These are phyloP conservation scores for Taphrina flavorubra DNA, from an alignment of 1,139 yeast genomes.

Conservation along the genomic window DNA sequence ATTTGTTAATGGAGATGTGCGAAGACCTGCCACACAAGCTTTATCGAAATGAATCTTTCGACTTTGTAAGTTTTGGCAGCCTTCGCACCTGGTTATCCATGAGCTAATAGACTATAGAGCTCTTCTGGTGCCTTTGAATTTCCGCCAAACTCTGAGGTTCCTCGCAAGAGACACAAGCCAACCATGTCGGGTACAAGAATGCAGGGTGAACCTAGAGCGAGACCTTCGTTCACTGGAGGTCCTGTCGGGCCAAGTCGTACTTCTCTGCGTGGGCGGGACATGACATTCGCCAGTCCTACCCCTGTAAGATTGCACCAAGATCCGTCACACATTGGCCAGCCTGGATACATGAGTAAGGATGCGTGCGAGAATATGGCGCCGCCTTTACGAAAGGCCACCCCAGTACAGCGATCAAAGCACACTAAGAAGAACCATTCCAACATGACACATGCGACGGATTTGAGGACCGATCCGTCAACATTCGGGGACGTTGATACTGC, in stretches of 20 bases:
- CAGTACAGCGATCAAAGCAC: background rate
- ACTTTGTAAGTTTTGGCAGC: background rate
- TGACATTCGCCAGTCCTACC: conserved; percentile 1
- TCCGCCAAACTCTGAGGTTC: background rate
- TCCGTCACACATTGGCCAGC: background rate
- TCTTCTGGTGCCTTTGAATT: background rate
- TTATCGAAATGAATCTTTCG: background rate
- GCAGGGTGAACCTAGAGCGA: background rate
- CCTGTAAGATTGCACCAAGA: background rate
- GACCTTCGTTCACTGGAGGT: background rate
- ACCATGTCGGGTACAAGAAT: background rate
- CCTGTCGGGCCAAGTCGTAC: background rate
- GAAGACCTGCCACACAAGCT: background rate
- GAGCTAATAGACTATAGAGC: background rate
- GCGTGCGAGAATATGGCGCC: background rate
- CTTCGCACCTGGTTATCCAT: background rate
- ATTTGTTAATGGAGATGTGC: background rate
- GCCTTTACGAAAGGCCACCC: background rate
- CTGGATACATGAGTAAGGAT: background rate
- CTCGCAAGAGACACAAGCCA: background rate
- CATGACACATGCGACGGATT: background rate
- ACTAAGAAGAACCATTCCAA: background rate
- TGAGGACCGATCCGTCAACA: background rate
- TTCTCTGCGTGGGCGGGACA: background rate
- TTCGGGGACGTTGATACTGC: background rate